Percentiles rank a stretch among this genome's conserved stretches.
These are phyloP conservation scores for Colletotrichum higginsianum DNA, from an alignment of 2,329 filamentous ascomycete species.

Conservation along the genomic window DNA sequence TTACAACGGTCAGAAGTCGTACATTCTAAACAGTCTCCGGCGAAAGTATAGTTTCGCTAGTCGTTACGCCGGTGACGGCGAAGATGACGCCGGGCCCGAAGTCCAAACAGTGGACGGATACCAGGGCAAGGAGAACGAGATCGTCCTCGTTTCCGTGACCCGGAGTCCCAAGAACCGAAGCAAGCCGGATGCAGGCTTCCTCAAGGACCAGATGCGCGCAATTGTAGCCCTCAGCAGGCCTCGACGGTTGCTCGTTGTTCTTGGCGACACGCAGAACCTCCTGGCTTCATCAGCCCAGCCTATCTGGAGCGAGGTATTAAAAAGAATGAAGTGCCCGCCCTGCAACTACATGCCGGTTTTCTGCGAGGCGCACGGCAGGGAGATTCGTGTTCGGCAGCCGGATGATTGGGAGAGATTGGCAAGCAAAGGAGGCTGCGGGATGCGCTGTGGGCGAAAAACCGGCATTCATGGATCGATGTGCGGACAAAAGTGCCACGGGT, in stretches of 20 bases:
- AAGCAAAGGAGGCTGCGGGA: neutral
- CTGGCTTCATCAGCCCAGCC: slow-evolving; percentile 49
- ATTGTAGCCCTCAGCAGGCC: slow-evolving; percentile 78
- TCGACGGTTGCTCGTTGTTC: slow-evolving; percentile 84
- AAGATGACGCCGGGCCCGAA: slow-evolving; percentile 50
- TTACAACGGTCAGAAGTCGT: slow-evolving; percentile 86
- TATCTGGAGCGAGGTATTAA: slow-evolving; percentile 66
- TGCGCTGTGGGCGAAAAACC: slow-evolving; percentile 7
- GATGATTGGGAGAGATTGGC: slow-evolving; percentile 63
- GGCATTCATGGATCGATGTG: slow-evolving; percentile 1
- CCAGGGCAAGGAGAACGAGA: slow-evolving; percentile 91
- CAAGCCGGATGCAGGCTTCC: slow-evolving; percentile 75
- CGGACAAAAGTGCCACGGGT: slow-evolving; percentile 8
- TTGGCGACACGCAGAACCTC: slow-evolving; percentile 78
- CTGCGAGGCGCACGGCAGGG: slow-evolving; percentile 72
- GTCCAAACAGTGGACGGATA: slow-evolving; percentile 84
- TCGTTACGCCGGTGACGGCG: slow-evolving; percentile 31
- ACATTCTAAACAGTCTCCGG: slow-evolving; percentile 67
- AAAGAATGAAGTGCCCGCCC: slow-evolving; percentile 57
- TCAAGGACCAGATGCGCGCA: slow-evolving; percentile 72
- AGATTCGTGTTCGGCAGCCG: slow-evolving; percentile 65
- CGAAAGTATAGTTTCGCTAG: neutral
- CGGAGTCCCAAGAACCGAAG: slow-evolving; percentile 72
- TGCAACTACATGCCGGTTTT: slow-evolving; percentile 69
- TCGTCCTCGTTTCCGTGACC: slow-evolving; percentile 86